Base-by-base conservation (phyloP, 2,329 filamentous ascomycete species). In the Apiospora marii region DNA sequence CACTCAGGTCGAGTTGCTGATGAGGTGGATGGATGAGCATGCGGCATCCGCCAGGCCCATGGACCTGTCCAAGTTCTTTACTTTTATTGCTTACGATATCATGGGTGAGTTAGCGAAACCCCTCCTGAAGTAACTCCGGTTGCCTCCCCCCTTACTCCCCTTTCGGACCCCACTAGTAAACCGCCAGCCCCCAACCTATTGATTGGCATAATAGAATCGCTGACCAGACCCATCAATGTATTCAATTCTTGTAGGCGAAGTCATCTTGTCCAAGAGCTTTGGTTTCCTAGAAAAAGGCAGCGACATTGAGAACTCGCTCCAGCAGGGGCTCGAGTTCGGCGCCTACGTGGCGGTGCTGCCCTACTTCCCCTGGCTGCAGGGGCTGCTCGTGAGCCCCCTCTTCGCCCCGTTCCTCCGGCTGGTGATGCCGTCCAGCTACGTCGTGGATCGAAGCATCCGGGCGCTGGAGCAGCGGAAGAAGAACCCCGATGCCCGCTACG, bases 31-130 rank as follows among this genome's bases (percentile, higher is more conserved):
- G 24, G 76, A 78, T 67, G 61, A 68, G 34, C 72, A 74, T 64
- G 70, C 76, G 22, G 61, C 72, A 10, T 68, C 71, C 6, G 16
- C 70, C 5, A 68, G 69, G 43, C 64, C 74, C 2, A 75, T 77
- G 64, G 67, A 77, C 30, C 69, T 79, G 1, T 75, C 75, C 24
- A 64, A 74, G 13, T 78, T 77, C 72, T 76, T 79, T 64, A 75
- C 76, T n/a, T 79, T 73, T 44, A 77, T 76, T 34, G 78, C 80
- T 12, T 81, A 79, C 68, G 81, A 82, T 72, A 74, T 81, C 41
- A 72, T 80, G 46, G 81, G 80, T 58, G 19, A 69, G 67, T 7
- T 37, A 41, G 22, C 19, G 16, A 64, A 37, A 19, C 22, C 30
- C 34, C 58, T 30, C 34, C 22, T 41, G 19, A 34, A 34, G 3